Evolutionary conservation across 352 stramenopile species (phyloP).

Genomic region (Globisporangium camurandrum): DNA sequence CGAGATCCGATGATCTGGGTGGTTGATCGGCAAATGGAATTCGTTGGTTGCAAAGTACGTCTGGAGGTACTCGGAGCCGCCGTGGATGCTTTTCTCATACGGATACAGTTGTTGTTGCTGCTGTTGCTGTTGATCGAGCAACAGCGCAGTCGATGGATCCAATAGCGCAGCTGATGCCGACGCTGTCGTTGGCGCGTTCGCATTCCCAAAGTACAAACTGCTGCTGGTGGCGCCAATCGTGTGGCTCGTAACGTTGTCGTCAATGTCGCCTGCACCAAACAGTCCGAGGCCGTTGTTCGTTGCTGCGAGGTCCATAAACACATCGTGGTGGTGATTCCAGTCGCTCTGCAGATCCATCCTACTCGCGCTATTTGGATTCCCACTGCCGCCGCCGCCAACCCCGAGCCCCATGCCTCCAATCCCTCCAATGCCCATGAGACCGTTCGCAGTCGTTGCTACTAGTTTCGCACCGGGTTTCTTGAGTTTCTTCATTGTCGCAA

Average conservation of each 20-base stretch:
- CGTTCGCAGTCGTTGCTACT: slow-evolving; percentile 27
- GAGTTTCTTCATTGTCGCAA: slow-evolving; percentile 78
- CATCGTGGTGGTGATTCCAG: slow-evolving; percentile 28
- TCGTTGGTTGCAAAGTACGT: slow-evolving; percentile 62
- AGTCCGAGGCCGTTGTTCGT: slow-evolving; percentile 28
- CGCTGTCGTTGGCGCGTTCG: slow-evolving; percentile 13
- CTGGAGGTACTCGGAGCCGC: slow-evolving; percentile 66
- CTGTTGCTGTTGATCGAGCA: slow-evolving; percentile 13
- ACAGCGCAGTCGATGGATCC: not conserved
- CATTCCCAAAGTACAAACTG: slow-evolving; percentile 28
- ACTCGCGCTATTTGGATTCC: too few relatives aligned
- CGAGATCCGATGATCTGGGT: slow-evolving; percentile 57
- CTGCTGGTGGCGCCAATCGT: slow-evolving; percentile 2
- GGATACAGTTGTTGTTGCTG: too few relatives aligned
- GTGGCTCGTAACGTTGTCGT: slow-evolving; percentile 14
- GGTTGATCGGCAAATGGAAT: slow-evolving; percentile 62
- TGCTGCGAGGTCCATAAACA: too few relatives aligned
- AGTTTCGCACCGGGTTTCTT: slow-evolving; percentile 50
- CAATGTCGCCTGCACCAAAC: too few relatives aligned
- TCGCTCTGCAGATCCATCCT: too few relatives aligned
- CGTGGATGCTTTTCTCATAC: slow-evolving; percentile 54
- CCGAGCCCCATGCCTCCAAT: too few relatives aligned
- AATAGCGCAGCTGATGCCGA: not conserved
- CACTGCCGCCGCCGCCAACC: slow-evolving; percentile 13
- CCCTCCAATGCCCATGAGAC: slow-evolving; percentile 51